These are phyloP conservation scores for Pleurozium schreberi DNA, from an alignment of 225 moss, liverwort and hornwort genomes.

Conservation along the genomic window DNA sequence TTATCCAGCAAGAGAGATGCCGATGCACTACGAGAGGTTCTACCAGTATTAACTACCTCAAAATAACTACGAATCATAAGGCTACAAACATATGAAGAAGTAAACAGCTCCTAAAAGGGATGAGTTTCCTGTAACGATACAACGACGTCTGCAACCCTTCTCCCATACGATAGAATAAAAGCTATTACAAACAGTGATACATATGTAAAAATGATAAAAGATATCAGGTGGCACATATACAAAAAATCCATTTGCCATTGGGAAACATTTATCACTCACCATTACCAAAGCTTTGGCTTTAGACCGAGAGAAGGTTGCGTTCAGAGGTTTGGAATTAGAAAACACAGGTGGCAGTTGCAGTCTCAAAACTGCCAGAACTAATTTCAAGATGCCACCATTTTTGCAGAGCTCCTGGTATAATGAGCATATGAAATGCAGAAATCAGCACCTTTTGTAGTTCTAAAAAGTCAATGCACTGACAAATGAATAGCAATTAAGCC, in stretches of 20 bases:
- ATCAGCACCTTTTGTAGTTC: background rate
- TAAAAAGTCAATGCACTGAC: background rate
- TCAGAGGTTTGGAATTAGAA: conserved; percentile 61
- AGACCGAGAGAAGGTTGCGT: conserved; percentile 76
- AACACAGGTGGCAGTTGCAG: conserved; percentile 73
- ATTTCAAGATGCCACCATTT: conserved; percentile 83
- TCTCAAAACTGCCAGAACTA: conserved; percentile 70
- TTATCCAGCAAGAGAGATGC: too few relatives aligned
- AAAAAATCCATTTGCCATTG: background rate
- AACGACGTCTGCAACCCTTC: background rate
- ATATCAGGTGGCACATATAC: background rate
- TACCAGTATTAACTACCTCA: background rate
- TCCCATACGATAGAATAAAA: background rate
- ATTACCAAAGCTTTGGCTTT: conserved; percentile 90
- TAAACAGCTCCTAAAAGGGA: background rate
- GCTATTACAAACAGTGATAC: background rate
- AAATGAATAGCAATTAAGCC: background rate
- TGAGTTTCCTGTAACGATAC: background rate
- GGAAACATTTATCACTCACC: conserved; percentile 40
- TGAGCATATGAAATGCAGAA: background rate
- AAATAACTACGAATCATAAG: background rate
- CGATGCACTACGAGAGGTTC: too few relatives aligned
- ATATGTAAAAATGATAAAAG: background rate
- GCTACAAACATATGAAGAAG: background rate
- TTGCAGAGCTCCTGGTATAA: conserved; percentile 86